A percentile compares a stretch with the other conserved stretches of the same genome.
phyloP scores from a whole-genome alignment of 768 basidiomycete genomes.

The Tulasnella sp. region DNA sequence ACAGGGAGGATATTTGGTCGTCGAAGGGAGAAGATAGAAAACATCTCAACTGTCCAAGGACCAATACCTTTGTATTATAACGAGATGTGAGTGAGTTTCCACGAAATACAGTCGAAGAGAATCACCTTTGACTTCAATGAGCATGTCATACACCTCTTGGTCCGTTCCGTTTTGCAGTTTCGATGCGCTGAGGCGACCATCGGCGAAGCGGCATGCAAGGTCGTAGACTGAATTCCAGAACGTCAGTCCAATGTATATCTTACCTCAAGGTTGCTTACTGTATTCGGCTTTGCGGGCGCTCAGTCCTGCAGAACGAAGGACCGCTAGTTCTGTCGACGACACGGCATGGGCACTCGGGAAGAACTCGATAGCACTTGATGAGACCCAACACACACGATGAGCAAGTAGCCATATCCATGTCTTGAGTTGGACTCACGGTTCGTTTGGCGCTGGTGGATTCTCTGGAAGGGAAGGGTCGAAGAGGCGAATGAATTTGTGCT shows the following conservation, averaged over 20 bases:
- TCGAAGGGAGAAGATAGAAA: constrained; percentile 75
- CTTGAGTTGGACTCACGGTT: constrained; percentile 8
- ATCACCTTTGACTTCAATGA: constrained; percentile 68
- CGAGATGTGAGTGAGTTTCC: background rate
- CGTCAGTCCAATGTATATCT: background rate
- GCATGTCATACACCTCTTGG: constrained; percentile 60
- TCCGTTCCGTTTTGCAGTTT: constrained; percentile 60
- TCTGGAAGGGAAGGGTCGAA: constrained; percentile 67
- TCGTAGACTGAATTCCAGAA: constrained; percentile 45
- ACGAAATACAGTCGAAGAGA: background rate
- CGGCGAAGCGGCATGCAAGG: constrained; percentile 65
- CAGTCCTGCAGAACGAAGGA: constrained; percentile 60
- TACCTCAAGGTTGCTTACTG: constrained; percentile 33
- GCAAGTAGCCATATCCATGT: constrained; percentile 1
- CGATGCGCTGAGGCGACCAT: constrained; percentile 62
- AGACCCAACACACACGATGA: background rate
- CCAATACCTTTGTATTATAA: background rate
- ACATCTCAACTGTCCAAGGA: constrained; percentile 65
- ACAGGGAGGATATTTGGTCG: constrained; percentile 70
- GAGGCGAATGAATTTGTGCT: constrained; percentile 62
- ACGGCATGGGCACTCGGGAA: constrained; percentile 70
- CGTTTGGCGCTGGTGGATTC: constrained; percentile 26
- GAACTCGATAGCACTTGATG: constrained; percentile 24
- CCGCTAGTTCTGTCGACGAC: constrained; percentile 41
- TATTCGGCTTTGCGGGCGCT: constrained; percentile 86